These are phyloP conservation scores for Trametes versicolor DNA, from an alignment of 1,284 basidiomycete genomes.

Conservation along the genomic window DNA sequence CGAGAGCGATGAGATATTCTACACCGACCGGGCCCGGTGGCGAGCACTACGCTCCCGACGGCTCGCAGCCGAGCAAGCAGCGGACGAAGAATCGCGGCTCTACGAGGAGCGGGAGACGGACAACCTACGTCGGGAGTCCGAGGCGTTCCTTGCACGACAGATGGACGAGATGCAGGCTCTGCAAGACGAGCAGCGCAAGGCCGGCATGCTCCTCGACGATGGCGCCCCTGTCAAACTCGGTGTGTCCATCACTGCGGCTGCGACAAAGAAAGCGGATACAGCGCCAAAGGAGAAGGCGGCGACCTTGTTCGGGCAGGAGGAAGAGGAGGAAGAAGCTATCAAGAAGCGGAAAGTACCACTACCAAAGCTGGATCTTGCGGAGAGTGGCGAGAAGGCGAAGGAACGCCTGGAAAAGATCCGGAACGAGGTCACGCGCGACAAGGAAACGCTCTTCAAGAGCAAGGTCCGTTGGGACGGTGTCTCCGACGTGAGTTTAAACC, in stretches of 20 bases:
- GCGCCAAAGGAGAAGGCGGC: constrained; percentile 59
- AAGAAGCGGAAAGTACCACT: constrained; percentile 84
- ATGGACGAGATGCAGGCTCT: constrained; percentile 92
- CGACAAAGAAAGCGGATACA: constrained; percentile 57
- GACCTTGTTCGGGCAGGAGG: constrained; percentile 80
- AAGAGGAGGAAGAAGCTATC: constrained; percentile 81
- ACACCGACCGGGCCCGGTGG: constrained; percentile 87
- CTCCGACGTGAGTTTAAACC: constrained; percentile 70
- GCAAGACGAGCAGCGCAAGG: constrained; percentile 87
- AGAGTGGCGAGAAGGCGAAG: constrained; percentile 78
- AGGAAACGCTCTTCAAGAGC: constrained; percentile 78
- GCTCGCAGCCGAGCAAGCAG: constrained; percentile 77
- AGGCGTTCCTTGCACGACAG: constrained; percentile 87
- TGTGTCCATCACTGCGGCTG: constrained; percentile 67
- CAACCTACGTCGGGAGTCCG: constrained; percentile 85
- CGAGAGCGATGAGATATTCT: constrained; percentile 87
- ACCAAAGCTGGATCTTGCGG: constrained; percentile 88
- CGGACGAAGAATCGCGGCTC: constrained; percentile 83
- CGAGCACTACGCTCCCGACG: constrained; percentile 72
- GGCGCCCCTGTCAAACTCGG: constrained; percentile 87
- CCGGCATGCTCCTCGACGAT: constrained; percentile 89
- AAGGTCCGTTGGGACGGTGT: constrained; percentile 90
- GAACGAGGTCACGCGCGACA: constrained; percentile 74
- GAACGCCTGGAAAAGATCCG: constrained; percentile 83
- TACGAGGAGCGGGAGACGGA: constrained; percentile 87